Conservation (phyloP, 2,329 filamentous ascomycete genomes). For the Capronia americana region DNA sequence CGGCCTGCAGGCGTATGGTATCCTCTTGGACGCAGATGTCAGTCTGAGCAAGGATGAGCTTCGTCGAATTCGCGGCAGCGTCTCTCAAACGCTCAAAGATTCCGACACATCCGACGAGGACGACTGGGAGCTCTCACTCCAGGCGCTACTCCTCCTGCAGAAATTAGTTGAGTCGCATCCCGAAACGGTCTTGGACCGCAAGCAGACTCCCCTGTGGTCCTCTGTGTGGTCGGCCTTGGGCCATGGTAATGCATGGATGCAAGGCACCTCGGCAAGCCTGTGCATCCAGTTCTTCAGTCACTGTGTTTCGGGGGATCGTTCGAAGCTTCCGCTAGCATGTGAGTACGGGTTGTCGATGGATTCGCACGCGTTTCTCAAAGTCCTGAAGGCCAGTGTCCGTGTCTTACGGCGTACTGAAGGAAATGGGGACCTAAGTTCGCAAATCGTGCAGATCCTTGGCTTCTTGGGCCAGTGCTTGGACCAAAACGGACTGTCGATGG, state of each 20-base stretch:
- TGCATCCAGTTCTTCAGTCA: slow-evolving; percentile 80
- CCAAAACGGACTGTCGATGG: slow-evolving; percentile 61
- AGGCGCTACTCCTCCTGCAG: slow-evolving; percentile 71
- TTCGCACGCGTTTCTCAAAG: slow-evolving; percentile 66
- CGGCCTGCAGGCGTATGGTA: slow-evolving; percentile 78
- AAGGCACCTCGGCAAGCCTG: slow-evolving; percentile 76
- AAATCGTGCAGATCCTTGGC: slow-evolving; percentile 79
- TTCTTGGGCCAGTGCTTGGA: slow-evolving; percentile 75
- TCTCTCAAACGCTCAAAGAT: slow-evolving; percentile 21
- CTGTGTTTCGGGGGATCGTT: slow-evolving; percentile 65
- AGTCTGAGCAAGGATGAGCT: slow-evolving; percentile 62
- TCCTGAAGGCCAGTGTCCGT: slow-evolving; percentile 63
- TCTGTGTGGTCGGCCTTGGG: slow-evolving; percentile 71
- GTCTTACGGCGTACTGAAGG: slow-evolving; percentile 68
- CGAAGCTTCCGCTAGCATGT: slow-evolving; percentile 67
- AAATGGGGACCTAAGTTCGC: slow-evolving; percentile 76
- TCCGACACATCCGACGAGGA: slow-evolving; percentile 53
- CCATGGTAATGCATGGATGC: slow-evolving; percentile 75
- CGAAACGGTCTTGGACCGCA: slow-evolving; percentile 64
- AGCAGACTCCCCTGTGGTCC: slow-evolving; percentile 72
- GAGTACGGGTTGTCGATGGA: slow-evolving; percentile 73
- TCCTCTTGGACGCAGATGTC: slow-evolving; percentile 77
- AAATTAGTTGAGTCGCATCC: slow-evolving; percentile 73
- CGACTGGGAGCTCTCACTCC: slow-evolving; percentile 73
- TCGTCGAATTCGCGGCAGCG: slow-evolving; percentile 21